These are phyloP conservation scores for Penicillium palitans DNA, from an alignment of 2,329 filamentous ascomycete species.

Conservation along the genomic window DNA sequence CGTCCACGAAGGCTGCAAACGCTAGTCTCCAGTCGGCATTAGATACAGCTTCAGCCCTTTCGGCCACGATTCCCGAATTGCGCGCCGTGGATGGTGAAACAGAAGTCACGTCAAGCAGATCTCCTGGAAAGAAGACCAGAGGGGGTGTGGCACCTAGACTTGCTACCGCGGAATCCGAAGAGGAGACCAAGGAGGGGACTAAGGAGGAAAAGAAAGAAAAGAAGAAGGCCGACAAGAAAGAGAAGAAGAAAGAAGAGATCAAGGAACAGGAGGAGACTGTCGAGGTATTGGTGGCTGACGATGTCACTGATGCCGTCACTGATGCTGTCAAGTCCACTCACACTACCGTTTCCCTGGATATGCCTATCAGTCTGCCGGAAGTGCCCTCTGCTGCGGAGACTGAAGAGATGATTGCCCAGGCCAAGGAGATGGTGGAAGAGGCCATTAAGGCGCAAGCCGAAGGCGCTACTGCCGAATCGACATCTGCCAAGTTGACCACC, in stretches of 20 bases:
- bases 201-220: constrained; percentile 31
- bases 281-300: constrained; percentile 63
- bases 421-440: constrained; percentile 82
- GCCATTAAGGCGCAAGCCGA: constrained; percentile 54
- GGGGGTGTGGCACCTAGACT: constrained; percentile 26
- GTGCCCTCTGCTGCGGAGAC: constrained; percentile 76
- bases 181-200: constrained; percentile 33
- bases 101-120: constrained; percentile 21
- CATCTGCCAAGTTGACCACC: constrained; percentile 44
- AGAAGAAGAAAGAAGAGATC: constrained; percentile 51
- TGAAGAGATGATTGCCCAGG: constrained; percentile 78
- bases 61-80: constrained; percentile 24
- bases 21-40: constrained; percentile 51
- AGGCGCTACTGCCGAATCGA: constrained; percentile 36
- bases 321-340: constrained; percentile 66
- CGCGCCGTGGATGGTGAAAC: constrained; percentile 28
- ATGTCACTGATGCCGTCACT: constrained; percentile 50
- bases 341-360: constrained; percentile 73
- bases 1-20: constrained; percentile 51
- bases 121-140: constrained; percentile 24
- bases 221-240: constrained; percentile 43
- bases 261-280: constrained; percentile 49
- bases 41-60: constrained; percentile 40
- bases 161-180: constrained; percentile 24
- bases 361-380: constrained; percentile 66